A percentile compares a stretch with the other conserved stretches of the same genome.
These are phyloP conservation scores for Hyaloscypha variabilis DNA, from an alignment of 495 filamentous ascomycete species.

Conservation along the genomic window DNA sequence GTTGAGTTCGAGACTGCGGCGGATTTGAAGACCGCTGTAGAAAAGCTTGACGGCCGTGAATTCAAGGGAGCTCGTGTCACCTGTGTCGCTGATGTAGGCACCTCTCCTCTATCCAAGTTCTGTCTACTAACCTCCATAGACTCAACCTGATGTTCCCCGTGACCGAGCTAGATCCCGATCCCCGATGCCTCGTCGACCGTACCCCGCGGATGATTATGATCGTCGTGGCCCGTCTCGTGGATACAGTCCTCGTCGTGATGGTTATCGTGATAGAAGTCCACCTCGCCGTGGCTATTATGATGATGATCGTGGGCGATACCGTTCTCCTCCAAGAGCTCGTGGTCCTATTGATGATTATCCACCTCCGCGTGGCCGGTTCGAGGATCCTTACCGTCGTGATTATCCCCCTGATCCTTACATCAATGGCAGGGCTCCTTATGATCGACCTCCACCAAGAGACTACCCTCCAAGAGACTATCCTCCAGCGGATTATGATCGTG, in stretches of 20 bases:
- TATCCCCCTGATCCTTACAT: conserved; percentile 64
- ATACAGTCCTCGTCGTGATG: conserved; percentile 73
- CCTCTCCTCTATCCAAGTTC: neutral
- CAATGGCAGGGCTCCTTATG: conserved; percentile 56
- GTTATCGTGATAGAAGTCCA: conserved; percentile 85
- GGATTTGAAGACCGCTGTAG: conserved; percentile 86
- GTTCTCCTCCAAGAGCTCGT: conserved; percentile 69
- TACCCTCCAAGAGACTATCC: conserved; percentile 52
- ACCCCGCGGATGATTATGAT: conserved; percentile 75
- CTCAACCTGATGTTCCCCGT: conserved; percentile 68
- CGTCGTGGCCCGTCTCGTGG: conserved; percentile 77
- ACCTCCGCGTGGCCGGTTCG: conserved; percentile 58
- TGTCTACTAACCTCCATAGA: conserved; percentile 32
- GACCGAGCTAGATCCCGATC: conserved; percentile 77
- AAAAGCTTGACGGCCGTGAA: conserved; percentile 88
- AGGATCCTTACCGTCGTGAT: conserved; percentile 64
- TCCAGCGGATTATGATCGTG: conserved; percentile 48
- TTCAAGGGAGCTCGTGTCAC: conserved; percentile 86
- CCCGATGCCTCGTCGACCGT: conserved; percentile 68
- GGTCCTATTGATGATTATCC: conserved; percentile 75
- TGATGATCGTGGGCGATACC: conserved; percentile 60
- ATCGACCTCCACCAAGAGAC: conserved; percentile 59
- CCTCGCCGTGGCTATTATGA: conserved; percentile 86
- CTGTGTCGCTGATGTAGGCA: conserved; percentile 82
- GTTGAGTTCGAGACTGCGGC: conserved; percentile 95